A percentile compares a stretch with the other conserved stretches of the same genome.
These are phyloP conservation scores for Solanum infundibuliforme DNA, from an alignment of 257 asterid genomes.

Conservation along the genomic window DNA sequence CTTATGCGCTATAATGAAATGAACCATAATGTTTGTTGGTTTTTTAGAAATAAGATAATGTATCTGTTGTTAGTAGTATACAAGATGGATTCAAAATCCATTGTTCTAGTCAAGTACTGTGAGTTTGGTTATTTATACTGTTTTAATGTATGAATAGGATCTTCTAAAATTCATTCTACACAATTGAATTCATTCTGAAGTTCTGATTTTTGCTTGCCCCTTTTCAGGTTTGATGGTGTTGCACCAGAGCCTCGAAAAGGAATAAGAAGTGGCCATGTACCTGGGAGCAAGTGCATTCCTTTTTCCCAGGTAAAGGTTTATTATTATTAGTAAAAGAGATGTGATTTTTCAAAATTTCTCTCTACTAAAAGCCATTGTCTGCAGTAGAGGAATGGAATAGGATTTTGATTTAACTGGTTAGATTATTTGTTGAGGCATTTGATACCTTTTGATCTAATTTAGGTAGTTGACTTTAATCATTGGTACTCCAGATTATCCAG, in stretches of 20 bases:
- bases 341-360: not conserved
- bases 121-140: not conserved
- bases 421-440: not conserved
- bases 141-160: not conserved
- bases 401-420: not conserved
- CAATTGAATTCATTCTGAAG: not conserved
- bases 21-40: not conserved
- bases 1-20: not conserved
- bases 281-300: slow-evolving; percentile 92
- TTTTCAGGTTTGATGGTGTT: slow-evolving; percentile 71
- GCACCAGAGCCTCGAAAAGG: slow-evolving; percentile 99
- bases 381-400: not conserved
- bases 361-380: not conserved
- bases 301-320: slow-evolving; percentile 56
- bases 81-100: not conserved
- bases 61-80: not conserved
- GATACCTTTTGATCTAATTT: not conserved
- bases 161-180: not conserved
- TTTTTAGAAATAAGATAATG: not conserved
- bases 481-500: not conserved
- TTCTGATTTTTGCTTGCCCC: not conserved
- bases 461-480: not conserved
- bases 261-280: slow-evolving; percentile 83
- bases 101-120: not conserved
- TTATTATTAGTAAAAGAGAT: not conserved